phyloP scores from a whole-genome alignment of 495 filamentous ascomycete species.

The Margaritispora aquatica region DNA sequence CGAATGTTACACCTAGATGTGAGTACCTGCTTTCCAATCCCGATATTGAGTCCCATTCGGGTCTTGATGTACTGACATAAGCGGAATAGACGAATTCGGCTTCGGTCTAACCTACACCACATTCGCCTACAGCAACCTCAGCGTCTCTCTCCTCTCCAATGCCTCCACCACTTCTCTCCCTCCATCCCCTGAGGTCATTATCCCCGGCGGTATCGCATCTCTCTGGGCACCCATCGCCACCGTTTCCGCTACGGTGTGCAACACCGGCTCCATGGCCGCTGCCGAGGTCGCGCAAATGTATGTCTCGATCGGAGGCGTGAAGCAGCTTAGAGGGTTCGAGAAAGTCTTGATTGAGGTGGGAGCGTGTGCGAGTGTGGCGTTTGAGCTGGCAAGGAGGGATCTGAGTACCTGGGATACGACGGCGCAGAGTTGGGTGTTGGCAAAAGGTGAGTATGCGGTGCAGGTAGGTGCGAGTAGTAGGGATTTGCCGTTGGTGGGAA shows the following conservation, averaged over 20 bases:
- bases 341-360: conserved; percentile 60
- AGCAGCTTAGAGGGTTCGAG: conserved; percentile 67
- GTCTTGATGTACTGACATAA: too few relatives aligned
- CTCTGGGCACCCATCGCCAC: conserved; percentile 53
- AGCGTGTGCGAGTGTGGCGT: conserved; percentile 48
- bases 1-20: conserved; percentile 64
- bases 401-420: background rate
- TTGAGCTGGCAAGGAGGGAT: conserved; percentile 33
- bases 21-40: background rate
- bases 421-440: background rate
- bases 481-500: conserved; percentile 34
- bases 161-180: background rate
- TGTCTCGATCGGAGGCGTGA: conserved; percentile 35
- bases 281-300: conserved; percentile 68
- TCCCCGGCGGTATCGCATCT: conserved; percentile 53
- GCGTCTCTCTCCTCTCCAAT: conserved; percentile 49
- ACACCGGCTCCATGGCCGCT: conserved; percentile 54
- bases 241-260: conserved; percentile 36
- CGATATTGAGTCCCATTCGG: too few relatives aligned
- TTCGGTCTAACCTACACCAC: conserved; percentile 67
- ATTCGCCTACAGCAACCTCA: conserved; percentile 44
- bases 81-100: conserved; percentile 68
- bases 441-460: background rate
- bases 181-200: conserved; percentile 50
- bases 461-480: background rate